Evolutionary conservation across 129 eudicot species (phyloP), one percentile per base, ranked within the genome.

Genomic region (Calendula officinalis): DNA sequence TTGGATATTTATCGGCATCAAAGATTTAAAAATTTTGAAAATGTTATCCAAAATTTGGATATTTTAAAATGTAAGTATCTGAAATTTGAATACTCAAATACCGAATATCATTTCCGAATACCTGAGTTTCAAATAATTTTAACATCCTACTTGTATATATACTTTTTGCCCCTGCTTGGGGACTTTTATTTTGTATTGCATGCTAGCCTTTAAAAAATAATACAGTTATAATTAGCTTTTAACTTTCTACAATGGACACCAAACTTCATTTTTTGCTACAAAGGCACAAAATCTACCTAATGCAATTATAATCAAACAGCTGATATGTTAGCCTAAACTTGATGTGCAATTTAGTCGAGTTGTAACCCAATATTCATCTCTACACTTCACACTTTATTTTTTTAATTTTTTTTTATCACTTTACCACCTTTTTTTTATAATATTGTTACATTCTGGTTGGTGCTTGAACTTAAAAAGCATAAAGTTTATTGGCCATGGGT

Each of bases 351-450:
- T 38, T 38, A 22, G 64, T 42, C 49, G 53, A 67, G 73, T 67
- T 67, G 73, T 69, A 69, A 44, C 57, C 70, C 76, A 53, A 53
- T 63, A 41, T 30, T 33, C 41, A 72, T 50, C 77, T 44, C 15
- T 52, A 36, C 77, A 62, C 70, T 62, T 72, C 52, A 61, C 11
- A 71, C 76, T 72, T 63, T 0, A 22, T 2, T 22, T 14, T 9
- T 9, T n/a, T 50, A 36, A 66, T 51, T 10, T 14, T 10, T 14
- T 37, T 66, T 36, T 35, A 64, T 51, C 60, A 51, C 60, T 66
- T 50, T 66, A 36, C 38, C 30, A 22, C 11, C 43, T 41, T 13
- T 63, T 12, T 63, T 33, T 50, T 62, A 45, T 27, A 12, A 22
- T 54, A 17, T 13, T 54, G 42, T n/a, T 3, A 55, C 43, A 67